These are phyloP conservation scores for Micromonas pusilla DNA, from an alignment of 139 green algal genomes.

Conservation along the genomic window DNA sequence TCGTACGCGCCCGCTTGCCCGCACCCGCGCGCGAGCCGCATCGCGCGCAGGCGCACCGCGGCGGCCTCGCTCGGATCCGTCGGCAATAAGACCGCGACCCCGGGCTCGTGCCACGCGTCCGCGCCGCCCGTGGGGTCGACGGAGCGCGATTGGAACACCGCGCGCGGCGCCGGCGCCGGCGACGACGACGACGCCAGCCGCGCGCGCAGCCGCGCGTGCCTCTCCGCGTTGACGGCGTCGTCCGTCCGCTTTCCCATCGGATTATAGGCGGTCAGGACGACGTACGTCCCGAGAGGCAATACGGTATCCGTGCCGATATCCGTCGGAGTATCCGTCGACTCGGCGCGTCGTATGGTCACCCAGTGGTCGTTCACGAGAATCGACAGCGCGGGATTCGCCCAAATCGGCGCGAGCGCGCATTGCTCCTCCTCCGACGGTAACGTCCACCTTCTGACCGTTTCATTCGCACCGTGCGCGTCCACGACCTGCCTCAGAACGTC, in stretches of 20 bases:
- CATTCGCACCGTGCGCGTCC: not conserved
- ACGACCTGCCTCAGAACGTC: not conserved
- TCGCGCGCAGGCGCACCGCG: no score
- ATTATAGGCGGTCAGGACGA: not conserved
- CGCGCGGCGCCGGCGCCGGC: no score
- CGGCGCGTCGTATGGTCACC: not conserved
- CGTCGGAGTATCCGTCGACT: not conserved
- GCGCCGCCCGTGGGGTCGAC: not conserved
- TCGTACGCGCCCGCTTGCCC: no score
- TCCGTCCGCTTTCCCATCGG: not conserved
- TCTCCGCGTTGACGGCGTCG: not conserved
- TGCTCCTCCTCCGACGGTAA: not conserved
- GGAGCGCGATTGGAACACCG: not conserved
- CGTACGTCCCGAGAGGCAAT: not conserved
- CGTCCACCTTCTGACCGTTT: not conserved
- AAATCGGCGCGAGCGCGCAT: not conserved
- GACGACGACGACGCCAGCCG: not conserved
- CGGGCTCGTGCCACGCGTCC: not conserved
- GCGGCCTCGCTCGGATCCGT: no score
- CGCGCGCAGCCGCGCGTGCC: no score
- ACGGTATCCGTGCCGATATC: no score
- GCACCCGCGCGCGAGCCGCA: no score
- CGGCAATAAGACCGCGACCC: not conserved
- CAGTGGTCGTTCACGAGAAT: not conserved
- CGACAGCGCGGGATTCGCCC: not conserved